phyloP scores from a whole-genome alignment of 345 rosid species.

The Ricinus communis region DNA sequence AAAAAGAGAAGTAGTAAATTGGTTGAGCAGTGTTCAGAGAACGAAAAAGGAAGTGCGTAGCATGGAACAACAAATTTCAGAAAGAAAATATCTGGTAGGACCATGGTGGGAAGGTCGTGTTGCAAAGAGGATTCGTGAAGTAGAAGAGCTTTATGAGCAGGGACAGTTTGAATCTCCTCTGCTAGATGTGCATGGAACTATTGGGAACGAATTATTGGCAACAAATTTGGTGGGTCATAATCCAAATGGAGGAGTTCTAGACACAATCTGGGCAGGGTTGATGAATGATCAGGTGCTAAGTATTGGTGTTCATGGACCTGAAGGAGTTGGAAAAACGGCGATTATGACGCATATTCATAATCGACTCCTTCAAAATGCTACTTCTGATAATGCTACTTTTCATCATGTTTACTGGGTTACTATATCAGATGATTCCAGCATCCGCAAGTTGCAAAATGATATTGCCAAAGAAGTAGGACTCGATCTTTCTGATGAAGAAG shows the following conservation, averaged over 20 bases:
- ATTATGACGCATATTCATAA: conserved; percentile 16
- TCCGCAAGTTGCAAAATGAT: conserved; percentile 6
- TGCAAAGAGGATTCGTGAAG: neutral
- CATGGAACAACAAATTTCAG: neutral
- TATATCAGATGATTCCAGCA: conserved; percentile 2
- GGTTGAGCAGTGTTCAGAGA: neutral
- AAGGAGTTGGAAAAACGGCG: conserved; percentile 22
- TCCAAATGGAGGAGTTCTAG: neutral
- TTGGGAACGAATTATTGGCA: neutral
- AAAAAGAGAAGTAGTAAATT: neutral
- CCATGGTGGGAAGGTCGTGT: conserved; percentile 10
- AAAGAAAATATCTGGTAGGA: neutral
- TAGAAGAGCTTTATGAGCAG: conserved; percentile 1
- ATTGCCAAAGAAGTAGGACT: conserved; percentile 7
- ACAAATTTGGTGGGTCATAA: neutral
- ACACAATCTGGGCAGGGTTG: conserved; percentile 11
- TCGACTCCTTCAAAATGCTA: neutral
- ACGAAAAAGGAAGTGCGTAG: neutral
- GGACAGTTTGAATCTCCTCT: neutral
- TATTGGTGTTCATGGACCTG: conserved; percentile 29
- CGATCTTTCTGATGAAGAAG: neutral
- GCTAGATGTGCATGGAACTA: neutral
- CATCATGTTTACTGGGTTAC: conserved; percentile 17
- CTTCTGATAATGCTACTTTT: neutral
- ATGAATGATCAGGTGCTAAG: neutral